Evolutionary conservation across 2,329 filamentous ascomycete species (phyloP).

Genomic region (Graphiopsis chlorocephala): DNA sequence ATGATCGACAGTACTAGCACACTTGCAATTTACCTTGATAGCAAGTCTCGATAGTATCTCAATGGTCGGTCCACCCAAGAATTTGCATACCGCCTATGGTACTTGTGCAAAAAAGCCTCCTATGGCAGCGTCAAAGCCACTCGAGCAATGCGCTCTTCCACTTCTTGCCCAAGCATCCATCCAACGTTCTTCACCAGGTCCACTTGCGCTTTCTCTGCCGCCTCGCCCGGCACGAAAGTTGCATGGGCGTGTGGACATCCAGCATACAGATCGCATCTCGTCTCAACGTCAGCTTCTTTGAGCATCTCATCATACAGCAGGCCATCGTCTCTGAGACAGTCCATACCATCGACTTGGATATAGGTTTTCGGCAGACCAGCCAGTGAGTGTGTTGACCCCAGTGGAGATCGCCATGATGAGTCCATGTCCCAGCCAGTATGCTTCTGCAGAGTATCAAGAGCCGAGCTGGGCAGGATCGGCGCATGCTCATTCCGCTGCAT

Average conservation of each 20-base stretch:
- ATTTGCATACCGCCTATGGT: too few relatives aligned
- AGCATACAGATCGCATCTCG: constrained; percentile 44
- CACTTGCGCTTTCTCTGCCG: constrained; percentile 24
- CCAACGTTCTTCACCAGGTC: constrained; percentile 33
- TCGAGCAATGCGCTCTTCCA: not conserved
- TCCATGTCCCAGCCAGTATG: constrained; percentile 8
- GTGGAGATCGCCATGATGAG: constrained; percentile 27
- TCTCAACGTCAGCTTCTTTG: constrained; percentile 44
- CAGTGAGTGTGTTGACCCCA: constrained; percentile 33
- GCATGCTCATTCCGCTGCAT: constrained; percentile 42
- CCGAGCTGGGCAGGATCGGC: constrained; percentile 31
- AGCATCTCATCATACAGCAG: constrained; percentile 53
- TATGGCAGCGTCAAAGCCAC: not conserved
- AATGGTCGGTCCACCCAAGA: too few relatives aligned
- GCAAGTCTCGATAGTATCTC: too few relatives aligned
- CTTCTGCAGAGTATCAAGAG: not conserved
- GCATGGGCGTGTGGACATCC: constrained; percentile 46
- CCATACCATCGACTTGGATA: constrained; percentile 51
- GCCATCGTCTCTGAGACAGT: constrained; percentile 52
- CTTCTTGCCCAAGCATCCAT: constrained; percentile 32
- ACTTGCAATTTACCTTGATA: too few relatives aligned
- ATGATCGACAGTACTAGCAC: too few relatives aligned
- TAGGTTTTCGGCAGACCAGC: constrained; percentile 43
- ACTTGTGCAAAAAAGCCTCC: too few relatives aligned
- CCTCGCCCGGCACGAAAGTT: constrained; percentile 32